Conservation (phyloP, 2,329 filamentous ascomycete species). For the Cercospora nicotianae region DNA sequence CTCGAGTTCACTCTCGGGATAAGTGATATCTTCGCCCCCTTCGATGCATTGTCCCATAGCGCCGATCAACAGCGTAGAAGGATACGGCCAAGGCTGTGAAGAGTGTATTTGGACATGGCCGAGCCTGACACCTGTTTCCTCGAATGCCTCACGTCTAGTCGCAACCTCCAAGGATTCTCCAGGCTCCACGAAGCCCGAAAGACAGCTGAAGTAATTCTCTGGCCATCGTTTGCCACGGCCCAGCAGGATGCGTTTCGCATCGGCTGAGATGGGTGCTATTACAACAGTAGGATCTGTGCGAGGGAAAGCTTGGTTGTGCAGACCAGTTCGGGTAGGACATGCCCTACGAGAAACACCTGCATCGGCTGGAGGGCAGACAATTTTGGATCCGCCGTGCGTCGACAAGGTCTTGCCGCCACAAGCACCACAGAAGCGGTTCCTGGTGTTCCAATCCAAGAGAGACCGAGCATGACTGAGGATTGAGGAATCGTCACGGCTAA, state of each 20-base stretch:
- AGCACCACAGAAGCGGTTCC: slow-evolving; percentile 26
- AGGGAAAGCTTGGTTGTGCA: slow-evolving; percentile 30
- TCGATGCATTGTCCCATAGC: slow-evolving; percentile 29
- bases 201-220: slow-evolving; percentile 28
- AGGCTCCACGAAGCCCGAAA: slow-evolving; percentile 73
- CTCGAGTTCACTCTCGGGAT: slow-evolving; percentile 29
- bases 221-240: slow-evolving; percentile 29
- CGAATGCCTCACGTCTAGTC: slow-evolving; percentile 80
- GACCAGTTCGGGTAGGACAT: slow-evolving; percentile 26
- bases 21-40: slow-evolving; percentile 27
- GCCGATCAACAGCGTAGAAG: slow-evolving; percentile 78
- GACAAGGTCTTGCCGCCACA: slow-evolving; percentile 26
- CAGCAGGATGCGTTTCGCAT: slow-evolving; percentile 26
- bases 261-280: slow-evolving; percentile 27
- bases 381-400: slow-evolving; percentile 27
- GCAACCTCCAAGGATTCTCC: slow-evolving; percentile 84
- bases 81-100: slow-evolving; percentile 85
- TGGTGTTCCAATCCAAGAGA: slow-evolving; percentile 27
- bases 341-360: slow-evolving; percentile 24
- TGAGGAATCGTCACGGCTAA: slow-evolving; percentile 24
- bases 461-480: slow-evolving; percentile 28
- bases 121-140: slow-evolving; percentile 75
- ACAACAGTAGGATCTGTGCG: slow-evolving; percentile 30
- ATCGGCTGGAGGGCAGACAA: slow-evolving; percentile 28
- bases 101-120: slow-evolving; percentile 79